Base-by-base conservation (phyloP, 345 rosid species). In the Nephelium lappaceum region DNA sequence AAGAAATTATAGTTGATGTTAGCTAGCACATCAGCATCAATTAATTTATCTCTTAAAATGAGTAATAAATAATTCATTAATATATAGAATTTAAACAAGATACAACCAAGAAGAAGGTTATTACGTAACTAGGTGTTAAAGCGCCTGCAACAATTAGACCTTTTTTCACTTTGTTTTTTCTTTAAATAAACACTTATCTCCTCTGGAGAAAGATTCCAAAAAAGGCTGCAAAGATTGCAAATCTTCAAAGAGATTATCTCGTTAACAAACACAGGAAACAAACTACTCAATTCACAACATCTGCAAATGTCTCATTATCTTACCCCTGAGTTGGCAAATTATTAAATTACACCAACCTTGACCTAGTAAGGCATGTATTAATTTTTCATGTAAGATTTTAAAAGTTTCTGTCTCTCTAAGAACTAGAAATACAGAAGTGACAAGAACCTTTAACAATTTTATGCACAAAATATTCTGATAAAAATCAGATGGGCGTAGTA, bases 1-100 rank as follows among this genome's bases (percentile, higher is more conserved):
- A 72, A 77, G 78, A 81, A 77, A 58, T 25, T 75, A 45, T 75
- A 80, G 75, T 72, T 73, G 42, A 63, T 55, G 45, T 57, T 82
- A 82, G 83, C 75, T 82, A 74, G 69, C 14, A 39, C 75, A 84
- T 63, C 63, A 43, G 73, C 75, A 79, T 71, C 69, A 45, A 24
- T 62, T 69, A 62, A 67, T 65, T 47, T 62, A 67, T 51, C 11
- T 7, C 61, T 27, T 19, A 27, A 75, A 64, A 25, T 14, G 36
- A 49, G 45, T 36, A 53, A 55, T 53, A 63, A 47, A 65, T 45
- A 43, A 16, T 21, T 8, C 5, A 53, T 1, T 25, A 21, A 53
- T n/a, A 66, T 76, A 39, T 38, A 6, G n/a, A 57, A 65, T 49
- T 36, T n/a, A 42, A 49, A 6, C 1, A 27, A 31, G 6, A 51